These are phyloP conservation scores for Globisporangium cederbergense DNA, from an alignment of 352 stramenopile genomes.

Conservation along the genomic window DNA sequence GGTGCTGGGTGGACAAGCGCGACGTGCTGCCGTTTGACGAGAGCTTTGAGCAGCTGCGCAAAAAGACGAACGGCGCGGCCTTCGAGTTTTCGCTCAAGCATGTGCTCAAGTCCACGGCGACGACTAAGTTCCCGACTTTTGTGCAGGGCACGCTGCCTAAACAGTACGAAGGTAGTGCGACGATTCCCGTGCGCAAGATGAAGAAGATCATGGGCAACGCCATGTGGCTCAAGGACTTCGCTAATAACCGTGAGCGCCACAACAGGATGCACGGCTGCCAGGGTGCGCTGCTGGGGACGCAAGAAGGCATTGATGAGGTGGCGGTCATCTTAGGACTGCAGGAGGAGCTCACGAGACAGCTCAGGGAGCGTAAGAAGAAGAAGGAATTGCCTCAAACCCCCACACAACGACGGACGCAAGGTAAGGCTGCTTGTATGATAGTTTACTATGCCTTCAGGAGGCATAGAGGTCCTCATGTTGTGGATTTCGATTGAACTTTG, in stretches of 20 bases:
- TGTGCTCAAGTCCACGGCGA: constrained; percentile 37
- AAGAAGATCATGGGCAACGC: constrained; percentile 36
- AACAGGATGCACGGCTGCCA: constrained; percentile 27
- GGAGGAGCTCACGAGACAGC: neutral
- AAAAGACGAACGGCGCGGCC: constrained; percentile 24
- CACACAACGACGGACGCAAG: neutral
- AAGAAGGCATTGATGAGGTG: neutral
- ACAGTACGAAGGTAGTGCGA: constrained; percentile 23
- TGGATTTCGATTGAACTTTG: neutral
- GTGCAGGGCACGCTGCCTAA: constrained; percentile 36
- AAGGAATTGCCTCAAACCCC: neutral
- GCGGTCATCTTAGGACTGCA: neutral
- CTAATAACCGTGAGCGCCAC: constrained; percentile 39
- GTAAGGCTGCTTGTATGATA: neutral
- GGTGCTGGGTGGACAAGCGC: constrained; percentile 44
- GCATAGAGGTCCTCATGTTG: neutral
- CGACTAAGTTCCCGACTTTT: constrained; percentile 54
- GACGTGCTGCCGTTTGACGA: constrained; percentile 40
- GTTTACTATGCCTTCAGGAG: neutral
- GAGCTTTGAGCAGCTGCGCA: constrained; percentile 31
- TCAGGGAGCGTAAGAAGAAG: neutral
- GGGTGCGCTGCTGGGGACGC: neutral
- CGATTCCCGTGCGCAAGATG: constrained; percentile 35
- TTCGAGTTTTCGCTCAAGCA: constrained; percentile 45
- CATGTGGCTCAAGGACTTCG: constrained; percentile 47